These are phyloP conservation scores for Coemansia sp. DNA, from an alignment of 192 early-diverging fungal genomes.

Conservation along the genomic window DNA sequence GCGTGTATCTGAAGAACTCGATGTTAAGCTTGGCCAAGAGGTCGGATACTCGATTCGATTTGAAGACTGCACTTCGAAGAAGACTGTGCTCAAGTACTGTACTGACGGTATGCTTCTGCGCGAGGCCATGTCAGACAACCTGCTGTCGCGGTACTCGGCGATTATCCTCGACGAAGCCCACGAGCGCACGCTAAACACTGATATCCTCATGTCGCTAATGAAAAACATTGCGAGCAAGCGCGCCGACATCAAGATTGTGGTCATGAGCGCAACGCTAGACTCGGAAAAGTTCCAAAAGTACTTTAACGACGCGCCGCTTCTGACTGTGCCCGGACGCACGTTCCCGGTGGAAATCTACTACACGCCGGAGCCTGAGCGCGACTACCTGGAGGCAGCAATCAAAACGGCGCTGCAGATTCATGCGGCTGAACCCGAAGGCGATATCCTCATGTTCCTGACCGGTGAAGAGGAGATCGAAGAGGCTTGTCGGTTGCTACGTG, in stretches of 20 bases:
- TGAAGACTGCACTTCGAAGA: conserved; percentile 85
- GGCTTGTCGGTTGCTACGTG: conserved; percentile 81
- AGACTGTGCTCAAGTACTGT: conserved; percentile 93
- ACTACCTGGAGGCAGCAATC: conserved; percentile 96
- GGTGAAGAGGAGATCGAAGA: conserved; percentile 99
- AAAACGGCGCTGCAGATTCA: conserved; percentile 95
- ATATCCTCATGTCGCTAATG: conserved; percentile 98
- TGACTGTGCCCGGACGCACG: conserved; percentile 93
- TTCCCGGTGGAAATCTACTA: conserved; percentile 99
- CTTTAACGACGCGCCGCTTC: conserved; percentile 91
- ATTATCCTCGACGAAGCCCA: conserved; percentile 98
- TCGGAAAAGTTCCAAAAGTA: conserved; percentile 99
- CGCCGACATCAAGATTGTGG: conserved; percentile 84
- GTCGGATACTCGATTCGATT: conserved; percentile 99
- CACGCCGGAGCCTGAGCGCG: conserved; percentile 94
- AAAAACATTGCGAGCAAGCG: conserved; percentile 83
- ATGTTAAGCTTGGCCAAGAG: conserved; percentile 87
- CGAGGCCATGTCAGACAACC: conserved; percentile 94
- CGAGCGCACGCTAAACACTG: conserved; percentile 93
- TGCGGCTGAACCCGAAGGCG: conserved; percentile 87
- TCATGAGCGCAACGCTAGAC: conserved; percentile 98
- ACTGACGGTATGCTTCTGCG: conserved; percentile 99
- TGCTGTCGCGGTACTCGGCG: conserved; percentile 84
- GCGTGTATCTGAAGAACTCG: conserved; percentile 97
- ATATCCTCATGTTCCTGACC: conserved; percentile 95